A percentile compares a stretch with the other conserved stretches of the same genome.
phyloP scores from a whole-genome alignment of 495 filamentous ascomycete species.

The Immersiella caudata region DNA sequence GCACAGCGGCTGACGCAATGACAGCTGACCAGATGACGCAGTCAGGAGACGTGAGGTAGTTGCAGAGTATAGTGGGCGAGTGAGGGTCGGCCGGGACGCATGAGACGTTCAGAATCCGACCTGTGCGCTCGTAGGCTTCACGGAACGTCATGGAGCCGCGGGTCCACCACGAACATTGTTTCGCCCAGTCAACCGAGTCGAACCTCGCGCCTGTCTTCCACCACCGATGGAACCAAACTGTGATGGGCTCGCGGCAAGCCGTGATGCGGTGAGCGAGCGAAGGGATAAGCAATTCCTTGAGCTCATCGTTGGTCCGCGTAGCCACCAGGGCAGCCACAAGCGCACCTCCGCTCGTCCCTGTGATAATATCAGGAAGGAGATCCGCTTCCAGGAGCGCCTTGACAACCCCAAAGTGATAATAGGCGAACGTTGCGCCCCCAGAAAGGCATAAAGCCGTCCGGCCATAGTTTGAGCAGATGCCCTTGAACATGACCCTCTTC shows the following conservation, averaged over 20 bases:
- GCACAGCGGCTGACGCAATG: slow-evolving; percentile 91
- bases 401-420: slow-evolving; percentile 94
- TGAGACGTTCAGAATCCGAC: slow-evolving; percentile 90
- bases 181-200: slow-evolving; percentile 90
- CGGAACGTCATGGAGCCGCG: slow-evolving; percentile 89
- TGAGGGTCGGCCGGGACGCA: slow-evolving; percentile 98
- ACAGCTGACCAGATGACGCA: slow-evolving; percentile 99
- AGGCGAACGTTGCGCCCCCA: slow-evolving; percentile 94
- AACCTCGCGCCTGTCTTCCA: slow-evolving; percentile 92
- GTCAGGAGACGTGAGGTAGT: slow-evolving; percentile 92
- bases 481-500: slow-evolving; percentile 84
- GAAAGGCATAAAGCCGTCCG: slow-evolving; percentile 90
- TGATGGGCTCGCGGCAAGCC: slow-evolving; percentile 78
- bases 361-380: slow-evolving; percentile 88
- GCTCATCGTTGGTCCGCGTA: slow-evolving; percentile 87
- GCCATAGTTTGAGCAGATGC: slow-evolving; percentile 86
- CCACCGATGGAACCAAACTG: slow-evolving; percentile 79
- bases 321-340: slow-evolving; percentile 86
- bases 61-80: slow-evolving; percentile 85
- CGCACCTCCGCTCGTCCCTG: slow-evolving; percentile 92
- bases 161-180: slow-evolving; percentile 82
- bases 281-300: slow-evolving; percentile 82
- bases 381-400: slow-evolving; percentile 88
- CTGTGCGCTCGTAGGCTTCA: slow-evolving; percentile 93
- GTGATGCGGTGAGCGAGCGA: slow-evolving; percentile 81